Evolutionary conservation across 495 filamentous ascomycete species (phyloP), one percentile per base, ranked within the genome.

Genomic region (Hypoxylon rickii): DNA sequence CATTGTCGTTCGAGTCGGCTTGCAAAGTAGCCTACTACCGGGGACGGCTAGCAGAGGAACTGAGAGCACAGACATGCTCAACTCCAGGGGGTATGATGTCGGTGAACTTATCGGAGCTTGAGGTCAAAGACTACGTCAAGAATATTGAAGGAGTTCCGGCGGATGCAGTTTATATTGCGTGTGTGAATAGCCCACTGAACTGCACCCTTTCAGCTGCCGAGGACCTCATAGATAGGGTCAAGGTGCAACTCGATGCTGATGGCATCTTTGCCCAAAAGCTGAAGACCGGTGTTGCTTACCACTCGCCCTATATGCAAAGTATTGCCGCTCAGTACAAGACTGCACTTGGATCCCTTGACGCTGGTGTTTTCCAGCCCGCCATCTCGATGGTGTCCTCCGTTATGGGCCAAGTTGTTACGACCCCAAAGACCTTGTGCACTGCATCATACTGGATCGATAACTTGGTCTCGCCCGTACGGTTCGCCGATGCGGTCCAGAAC

Each of bases 371-470:
- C n/a, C n/a, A n/a, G n/a, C n/a, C n/a, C 51, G 8, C 29, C 46
- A 15, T 61, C 21, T 42, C 48, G 19, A 72, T 77, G 61, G 52
- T 68, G 4, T 73, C 64, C 1, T 67, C 66, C 15, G 65, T 75
- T 15, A 41, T 64, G 18, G 66, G 68, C 8, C 19, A 49, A 12
- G 34, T 65, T 22, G 45, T 64, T 18, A 42, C 46, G 12, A 31
- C 64, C 18, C 32, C 45, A 10, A 39, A 20, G 11, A 46, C 51
- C 17, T 38, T 58, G 11, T n/a, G n/a, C n/a, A n/a, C n/a, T n/a
- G n/a, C n/a, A n/a, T n/a, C n/a, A n/a, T 80, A 75, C 43, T 78
- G 73, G 78, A 65, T 69, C 4, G 58, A 67, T 18, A 80, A 80
- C 44, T 45, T 80, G 44, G 63, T 74, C 7, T 69, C 64, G 3